These are phyloP conservation scores for Drosera spatulata DNA, from an alignment of 179 eudicot species.

Conservation along the genomic window DNA sequence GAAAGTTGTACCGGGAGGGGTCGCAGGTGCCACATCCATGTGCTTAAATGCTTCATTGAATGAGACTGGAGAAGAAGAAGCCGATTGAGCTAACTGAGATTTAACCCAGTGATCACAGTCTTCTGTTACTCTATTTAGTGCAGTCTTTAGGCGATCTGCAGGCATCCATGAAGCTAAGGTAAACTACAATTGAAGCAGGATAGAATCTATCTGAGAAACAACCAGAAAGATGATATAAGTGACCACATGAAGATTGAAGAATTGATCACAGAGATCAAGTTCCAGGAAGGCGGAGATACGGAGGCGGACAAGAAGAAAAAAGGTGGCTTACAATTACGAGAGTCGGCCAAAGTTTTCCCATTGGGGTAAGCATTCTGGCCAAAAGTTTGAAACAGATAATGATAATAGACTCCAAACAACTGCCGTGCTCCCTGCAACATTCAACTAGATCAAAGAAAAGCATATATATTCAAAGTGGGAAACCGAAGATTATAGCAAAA, in stretches of 20 bases:
- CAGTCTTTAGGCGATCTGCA: conserved; percentile 61
- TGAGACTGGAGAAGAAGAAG: conserved; percentile 39
- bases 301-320: conserved; percentile 1
- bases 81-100: conserved; percentile 31
- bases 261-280: too few relatives aligned
- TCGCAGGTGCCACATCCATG: conserved; percentile 60
- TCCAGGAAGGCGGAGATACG: neutral
- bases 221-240: too few relatives aligned
- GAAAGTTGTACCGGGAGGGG: conserved; percentile 32
- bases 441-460: neutral
- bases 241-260: too few relatives aligned
- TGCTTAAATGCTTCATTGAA: conserved; percentile 35
- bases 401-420: conserved; percentile 79
- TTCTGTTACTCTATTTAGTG: conserved; percentile 58
- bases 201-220: too few relatives aligned
- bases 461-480: neutral
- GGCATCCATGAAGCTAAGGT: conserved; percentile 5
- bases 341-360: conserved; percentile 46
- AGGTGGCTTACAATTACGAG: conserved; percentile 49
- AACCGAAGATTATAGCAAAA: conserved; percentile 1
- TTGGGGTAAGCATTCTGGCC: conserved; percentile 39
- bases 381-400: conserved; percentile 75
- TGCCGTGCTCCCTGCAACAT: conserved; percentile 78
- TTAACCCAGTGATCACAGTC: conserved; percentile 83
- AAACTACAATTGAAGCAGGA: too few relatives aligned